Conservation (phyloP, 805 yeast genomes). For the Lipomyces yamanashiensis region DNA sequence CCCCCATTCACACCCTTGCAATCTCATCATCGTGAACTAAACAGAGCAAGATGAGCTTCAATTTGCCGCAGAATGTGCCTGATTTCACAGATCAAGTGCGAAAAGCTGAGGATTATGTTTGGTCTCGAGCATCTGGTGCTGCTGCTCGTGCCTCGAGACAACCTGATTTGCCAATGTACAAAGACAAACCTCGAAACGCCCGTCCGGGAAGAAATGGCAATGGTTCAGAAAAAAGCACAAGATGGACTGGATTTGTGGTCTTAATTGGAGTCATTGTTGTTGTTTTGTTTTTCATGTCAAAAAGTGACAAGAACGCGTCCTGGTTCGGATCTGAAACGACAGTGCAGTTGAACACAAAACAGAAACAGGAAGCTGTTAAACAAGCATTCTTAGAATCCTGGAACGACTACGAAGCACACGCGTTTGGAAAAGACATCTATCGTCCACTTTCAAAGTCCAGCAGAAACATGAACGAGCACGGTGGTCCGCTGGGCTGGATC, state of each 20-base stretch:
- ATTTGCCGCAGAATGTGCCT: slow-evolving; percentile 23
- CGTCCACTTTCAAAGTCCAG: slow-evolving; percentile 67
- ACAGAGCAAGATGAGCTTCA: slow-evolving; percentile 23
- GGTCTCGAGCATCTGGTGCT: slow-evolving; percentile 11
- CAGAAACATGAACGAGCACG: slow-evolving; percentile 68
- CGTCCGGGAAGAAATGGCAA: not conserved
- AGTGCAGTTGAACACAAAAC: not conserved
- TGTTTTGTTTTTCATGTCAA: not conserved
- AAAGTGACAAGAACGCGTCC: not conserved
- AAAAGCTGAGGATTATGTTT: slow-evolving; percentile 24
- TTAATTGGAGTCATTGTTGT: slow-evolving; percentile 5
- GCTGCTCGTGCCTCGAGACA: not conserved
- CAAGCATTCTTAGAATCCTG: slow-evolving; percentile 75
- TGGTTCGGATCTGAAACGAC: not conserved
- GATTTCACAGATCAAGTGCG: slow-evolving; percentile 27
- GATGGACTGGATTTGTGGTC: slow-evolving; percentile 6
- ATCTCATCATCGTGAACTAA: too few species aligned
- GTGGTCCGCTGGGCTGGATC: slow-evolving; percentile 85
- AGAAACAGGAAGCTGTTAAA: slow-evolving; percentile 58
- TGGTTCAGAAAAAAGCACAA: not conserved
- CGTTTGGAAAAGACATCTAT: slow-evolving; percentile 85
- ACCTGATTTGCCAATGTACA: slow-evolving; percentile 55
- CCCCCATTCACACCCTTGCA: too few species aligned
- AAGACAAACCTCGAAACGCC: slow-evolving; percentile 53
- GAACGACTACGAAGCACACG: slow-evolving; percentile 73